These are phyloP conservation scores for Aspergillus sclerotiicarbonarius DNA, from an alignment of 495 filamentous ascomycete species.

Conservation along the genomic window DNA sequence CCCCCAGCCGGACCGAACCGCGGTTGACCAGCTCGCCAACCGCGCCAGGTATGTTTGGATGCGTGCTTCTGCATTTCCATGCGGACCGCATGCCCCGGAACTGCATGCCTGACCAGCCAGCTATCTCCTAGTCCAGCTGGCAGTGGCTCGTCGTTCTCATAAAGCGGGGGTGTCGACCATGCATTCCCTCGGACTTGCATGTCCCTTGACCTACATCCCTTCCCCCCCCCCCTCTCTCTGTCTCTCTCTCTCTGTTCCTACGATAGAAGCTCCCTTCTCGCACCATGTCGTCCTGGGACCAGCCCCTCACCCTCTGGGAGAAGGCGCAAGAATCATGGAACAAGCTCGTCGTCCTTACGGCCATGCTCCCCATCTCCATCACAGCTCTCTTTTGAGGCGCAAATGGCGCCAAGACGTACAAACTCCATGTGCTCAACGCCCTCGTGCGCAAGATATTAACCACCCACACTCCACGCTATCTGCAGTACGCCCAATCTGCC, in stretches of 20 bases:
- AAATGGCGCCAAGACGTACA: slow-evolving; percentile 29
- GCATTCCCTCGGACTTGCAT: no score
- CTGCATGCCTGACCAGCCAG: no score
- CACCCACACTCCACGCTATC: slow-evolving; percentile 28
- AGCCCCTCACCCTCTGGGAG: slow-evolving; percentile 39
- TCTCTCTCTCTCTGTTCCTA: background rate
- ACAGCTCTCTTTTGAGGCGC: slow-evolving; percentile 40
- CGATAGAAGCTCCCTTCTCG: background rate
- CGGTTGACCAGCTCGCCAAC: no score
- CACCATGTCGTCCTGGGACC: slow-evolving; percentile 13
- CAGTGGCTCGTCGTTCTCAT: no score
- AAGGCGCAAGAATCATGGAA: slow-evolving; percentile 27
- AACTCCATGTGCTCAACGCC: slow-evolving; percentile 32
- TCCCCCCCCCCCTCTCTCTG: background rate
- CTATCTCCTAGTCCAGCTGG: no score
- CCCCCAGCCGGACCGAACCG: no score
- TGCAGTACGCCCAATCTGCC: slow-evolving; percentile 28
- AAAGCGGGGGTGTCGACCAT: no score
- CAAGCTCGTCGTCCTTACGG: slow-evolving; percentile 21
- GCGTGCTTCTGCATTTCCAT: no score
- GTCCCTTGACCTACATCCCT: background rate
- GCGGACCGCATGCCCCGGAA: no score
- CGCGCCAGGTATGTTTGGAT: no score
- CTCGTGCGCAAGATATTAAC: slow-evolving; percentile 24
- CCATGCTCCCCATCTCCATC: slow-evolving; percentile 29